Base-by-base conservation (phyloP, 768 basidiomycete genomes). In the Scleroderma bovista region DNA sequence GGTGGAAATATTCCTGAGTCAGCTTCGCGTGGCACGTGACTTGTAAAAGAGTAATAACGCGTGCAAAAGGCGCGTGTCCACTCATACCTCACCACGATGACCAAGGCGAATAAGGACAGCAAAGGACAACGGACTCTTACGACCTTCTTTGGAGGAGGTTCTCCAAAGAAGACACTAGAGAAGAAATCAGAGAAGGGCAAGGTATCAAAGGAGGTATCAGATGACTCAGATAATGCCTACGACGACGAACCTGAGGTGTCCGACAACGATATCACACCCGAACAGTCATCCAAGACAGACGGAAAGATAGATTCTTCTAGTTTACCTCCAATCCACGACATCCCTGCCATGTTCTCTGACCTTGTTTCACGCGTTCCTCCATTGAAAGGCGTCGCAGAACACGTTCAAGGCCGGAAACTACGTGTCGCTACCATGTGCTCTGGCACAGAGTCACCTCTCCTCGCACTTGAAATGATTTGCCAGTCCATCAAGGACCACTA, bases 401-500 rank as follows among this genome's bases (percentile, higher is more conserved):
- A 74, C 40, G 69, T 90, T 43, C 67, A 76, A 51, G 92, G 93
- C 2, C 80, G 93, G 51, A 92, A 88, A 60, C 73, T 97, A 64
- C 87, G 93, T 66, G 81, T 97, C 51, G 94, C 93, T 4, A 97
- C 94, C 11, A 97, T 97, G 94, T 96, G 88, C 69, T 95, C 93
- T 37, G 94, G 94, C 22, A 97, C 94, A 6, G 94, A 97, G 62
- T 92, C 91, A 2, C 94, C 94, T 45, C 78, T 97, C 20, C 82
- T 96, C 32, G 94, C 94, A 13, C 74, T 97, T 41, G 85, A 88
- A 26, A 70, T 94, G 52, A 90, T 96, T 40, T 83, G 84, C 50
- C 80, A 85, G 51, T 80, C 85, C 5, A 78, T 95, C 56, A 68
- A 79, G 26, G 80, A 84, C 26, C 84, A 85, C 57, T 80, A 82